These are phyloP conservation scores for Kurtzmaniella cleridarum DNA, from an alignment of 805 yeast genomes.

Conservation along the genomic window DNA sequence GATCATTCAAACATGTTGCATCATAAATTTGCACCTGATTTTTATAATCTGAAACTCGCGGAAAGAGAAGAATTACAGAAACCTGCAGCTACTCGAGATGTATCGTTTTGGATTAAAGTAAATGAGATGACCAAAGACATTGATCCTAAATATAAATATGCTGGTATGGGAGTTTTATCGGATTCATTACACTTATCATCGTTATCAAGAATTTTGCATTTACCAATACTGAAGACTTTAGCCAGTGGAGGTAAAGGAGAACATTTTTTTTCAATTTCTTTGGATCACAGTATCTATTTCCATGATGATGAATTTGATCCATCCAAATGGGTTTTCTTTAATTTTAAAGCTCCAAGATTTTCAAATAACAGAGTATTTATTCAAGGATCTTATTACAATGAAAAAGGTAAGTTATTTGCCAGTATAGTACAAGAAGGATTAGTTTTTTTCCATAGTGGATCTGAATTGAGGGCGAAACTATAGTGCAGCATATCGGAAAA, in stretches of 20 bases:
- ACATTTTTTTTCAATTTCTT: conserved; percentile 25
- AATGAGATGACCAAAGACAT: conserved; percentile 10
- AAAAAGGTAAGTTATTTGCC: conserved; percentile 24
- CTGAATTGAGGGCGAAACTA: conserved; percentile 16
- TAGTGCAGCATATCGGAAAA: conserved; percentile 1
- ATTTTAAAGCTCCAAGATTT: conserved; percentile 23
- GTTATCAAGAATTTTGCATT: conserved; percentile 22
- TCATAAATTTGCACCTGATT: conserved; percentile 25
- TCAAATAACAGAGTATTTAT: conserved; percentile 26
- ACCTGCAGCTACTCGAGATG: conserved; percentile 24
- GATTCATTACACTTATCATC: conserved; percentile 30
- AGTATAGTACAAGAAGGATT: conserved; percentile 31
- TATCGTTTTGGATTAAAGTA: conserved; percentile 27
- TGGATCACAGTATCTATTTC: conserved; percentile 31
- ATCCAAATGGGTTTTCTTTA: conserved; percentile 25
- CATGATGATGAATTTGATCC: conserved; percentile 33
- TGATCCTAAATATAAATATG: conserved; percentile 17
- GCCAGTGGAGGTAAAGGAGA: conserved; percentile 20
- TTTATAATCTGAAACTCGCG: conserved; percentile 15
- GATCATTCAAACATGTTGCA: conserved; percentile 13
- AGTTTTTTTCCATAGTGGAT: conserved; percentile 18
- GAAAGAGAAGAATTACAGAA: conserved; percentile 15
- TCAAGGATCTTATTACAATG: conserved; percentile 24
- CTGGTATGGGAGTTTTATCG: conserved; percentile 26
- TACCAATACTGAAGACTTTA: conserved; percentile 13